Evolutionary conservation across 306 rosid species (phyloP), one percentile per base, ranked within the genome.

Genomic region (Malus sylvestris): DNA sequence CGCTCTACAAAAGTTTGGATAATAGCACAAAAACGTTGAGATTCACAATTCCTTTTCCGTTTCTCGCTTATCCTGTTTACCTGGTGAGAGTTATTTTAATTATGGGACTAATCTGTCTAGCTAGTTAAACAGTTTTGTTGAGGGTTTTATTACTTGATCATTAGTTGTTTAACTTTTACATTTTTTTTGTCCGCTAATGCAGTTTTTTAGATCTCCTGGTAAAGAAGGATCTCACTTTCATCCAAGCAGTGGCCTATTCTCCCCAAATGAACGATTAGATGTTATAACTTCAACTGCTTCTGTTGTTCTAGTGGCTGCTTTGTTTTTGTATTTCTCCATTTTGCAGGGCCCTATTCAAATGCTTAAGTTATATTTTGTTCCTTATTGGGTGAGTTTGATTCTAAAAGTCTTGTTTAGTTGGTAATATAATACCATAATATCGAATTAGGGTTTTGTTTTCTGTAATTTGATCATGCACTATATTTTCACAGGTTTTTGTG

Each of bases 151-250:
- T 8, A 2, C 29, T 27, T 25, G 35, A 61, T 14, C 8, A 14
- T 61, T 66, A 19, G 16, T 35, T 66, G 11, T 10, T n/a, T n/a
- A 38, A 12, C 16, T 46, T 49, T 64, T 6, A 66, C 23, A 23
- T 55, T 59, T 27, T 27, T 29, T 14, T 10, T 9, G 44, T 68
- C 20, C 69, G 53, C 15, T 81, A 66, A 9, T 80, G 87, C 35
- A 91, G 98, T 89, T 90, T 97, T 51, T 10, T 11, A 86, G 98
- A 91, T 83, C 91, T 75, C 98, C 98, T 16, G 98, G 97, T 42
- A 93, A 91, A 25, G 80, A 88, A 72, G 98, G 97, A 4, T 89
- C 96, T 15, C 98, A 93, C 58, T 93, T 89, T 85, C 87, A 85
- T 75, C 98, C 98, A 5, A 19, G 84, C 68, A 91, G 98, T 81